A percentile compares a stretch with the other conserved stretches of the same genome.
phyloP scores from a whole-genome alignment of 2,329 filamentous ascomycete species.

The Hirsutella minnesotensis region DNA sequence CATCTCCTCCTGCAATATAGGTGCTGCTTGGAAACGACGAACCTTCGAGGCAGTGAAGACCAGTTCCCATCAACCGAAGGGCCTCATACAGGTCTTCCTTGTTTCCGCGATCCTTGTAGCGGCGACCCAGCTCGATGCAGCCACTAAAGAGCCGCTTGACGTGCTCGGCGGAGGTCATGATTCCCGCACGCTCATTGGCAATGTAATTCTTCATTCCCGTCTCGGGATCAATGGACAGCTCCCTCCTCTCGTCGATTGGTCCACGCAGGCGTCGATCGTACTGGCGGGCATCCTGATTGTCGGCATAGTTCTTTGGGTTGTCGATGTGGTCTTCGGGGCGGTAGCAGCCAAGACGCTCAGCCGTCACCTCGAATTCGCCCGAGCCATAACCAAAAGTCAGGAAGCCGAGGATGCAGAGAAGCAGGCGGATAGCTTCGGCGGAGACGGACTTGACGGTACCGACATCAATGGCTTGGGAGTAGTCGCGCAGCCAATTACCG shows the following conservation, averaged over 20 bases:
- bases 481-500: conserved; percentile 89
- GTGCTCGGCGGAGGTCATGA: conserved; percentile 71
- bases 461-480: conserved; percentile 88
- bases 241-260: conserved; percentile 65
- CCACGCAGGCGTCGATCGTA: conserved; percentile 75
- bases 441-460: conserved; percentile 86
- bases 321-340: conserved; percentile 65
- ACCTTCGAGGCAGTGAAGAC: conserved; percentile 78
- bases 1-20: background rate
- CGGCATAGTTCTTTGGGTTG: conserved; percentile 80
- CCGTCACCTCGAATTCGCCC: conserved; percentile 73
- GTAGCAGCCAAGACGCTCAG: conserved; percentile 73
- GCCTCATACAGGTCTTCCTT: conserved; percentile 75
- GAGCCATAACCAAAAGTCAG: conserved; percentile 80
- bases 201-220: conserved; percentile 91
- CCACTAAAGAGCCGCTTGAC: conserved; percentile 61
- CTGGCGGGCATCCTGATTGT: conserved; percentile 72
- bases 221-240: conserved; percentile 65
- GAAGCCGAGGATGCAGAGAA: conserved; percentile 83
- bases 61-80: conserved; percentile 75
- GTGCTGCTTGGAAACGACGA: conserved; percentile 8
- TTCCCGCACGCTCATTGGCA: conserved; percentile 65
- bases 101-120: conserved; percentile 46
- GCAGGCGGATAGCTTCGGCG: conserved; percentile 78
- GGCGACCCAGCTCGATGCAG: conserved; percentile 70